Base-by-base conservation (phyloP, 106 monocot species). In the Chionographis japonica region DNA sequence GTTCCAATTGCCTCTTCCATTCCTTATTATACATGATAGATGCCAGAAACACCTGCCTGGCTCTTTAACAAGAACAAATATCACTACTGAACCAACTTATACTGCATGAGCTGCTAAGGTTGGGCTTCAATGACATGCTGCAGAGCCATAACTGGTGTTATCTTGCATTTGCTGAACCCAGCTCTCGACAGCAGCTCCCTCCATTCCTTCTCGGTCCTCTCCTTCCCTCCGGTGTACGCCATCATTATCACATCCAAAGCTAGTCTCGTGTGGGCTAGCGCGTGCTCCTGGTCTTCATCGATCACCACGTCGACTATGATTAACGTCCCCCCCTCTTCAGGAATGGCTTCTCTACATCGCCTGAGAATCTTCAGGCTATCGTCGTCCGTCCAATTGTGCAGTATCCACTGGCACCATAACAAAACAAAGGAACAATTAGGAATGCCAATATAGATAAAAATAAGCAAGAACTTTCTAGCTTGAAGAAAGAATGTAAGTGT, bases 121-220 rank as follows among this genome's bases (percentile, higher is more conserved):
- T 16, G 16, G 2, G 41, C 63, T 46, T 41, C 63, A 12, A 43
- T 63, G 12, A 63, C 63, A 63, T 40, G 13, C 17, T 46, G 40
- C 15, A 43, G 1, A 3, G 41, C 39, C 42, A 6, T 46, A 3
- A 63, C 42, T 11, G 40, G 9, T 40, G 42, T 63, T 40, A 63
- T 63, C 12, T 63, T 63, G 63, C 43, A 63, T 3, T 40, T 13
- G 7, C n/a, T 63, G 42, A 42, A 63, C 6, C 63, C 63, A 40
- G 63, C 63, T 15, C 41, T 46, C 3, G 13, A 4, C 8, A 63
- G 13, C 42, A 63, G 42, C 4, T 43, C 43, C 15, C 16, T 63
- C 63, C 63, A 63, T 17, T 63, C 63, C 14, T 63, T 63, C 43
- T 63, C 63, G 4, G 63, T 63, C 41, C 63, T 63, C 63, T 63